Base-by-base conservation (phyloP, 2,329 filamentous ascomycete species). In the Botrytis tulipae region DNA sequence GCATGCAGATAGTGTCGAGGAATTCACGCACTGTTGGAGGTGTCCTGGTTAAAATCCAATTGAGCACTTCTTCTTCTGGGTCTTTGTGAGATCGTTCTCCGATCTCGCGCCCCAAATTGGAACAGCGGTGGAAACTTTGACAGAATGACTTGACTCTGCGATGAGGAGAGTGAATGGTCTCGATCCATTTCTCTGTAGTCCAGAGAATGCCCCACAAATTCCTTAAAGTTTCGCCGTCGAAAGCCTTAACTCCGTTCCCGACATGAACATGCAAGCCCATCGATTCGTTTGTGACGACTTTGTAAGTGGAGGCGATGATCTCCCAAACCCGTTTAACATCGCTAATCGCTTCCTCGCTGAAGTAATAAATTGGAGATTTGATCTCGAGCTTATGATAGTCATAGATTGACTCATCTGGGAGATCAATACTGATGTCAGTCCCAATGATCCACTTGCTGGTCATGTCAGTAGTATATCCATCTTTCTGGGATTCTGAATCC, bases 231-330 rank as follows among this genome's bases (percentile, higher is more conserved):
- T 70, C 37, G 16, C 78, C 54, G 9, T 73, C 71, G 51, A 81
- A 81, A 1, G 76, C 76, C 9, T 74, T n/a, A 25, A 51, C 54
- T 5, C 77, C 77, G 48, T 80, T 78, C 4, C 81, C 81, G n/a
- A 82, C 74, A 70, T 83, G 80, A 25, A 82, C 77, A 70, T 82
- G 80, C 0, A 81, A 48, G 0, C 79, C 80, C 44, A 76, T 78
- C 1, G 74, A 75, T 1, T 73, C 44, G 61, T 81, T 80, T 51
- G 72, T 62, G 16, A 75, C 59, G 9, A 80, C 42, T 20, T 77
- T 72, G 66, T 78, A 78, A 0, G 66, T 75, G 3, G 70, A 70
- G 5, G 57, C 22, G 22, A 80, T 46, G 20, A 76, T 42, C n/a
- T 40, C 40, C 66, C 29, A 61, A 18, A 72, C 62, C 29, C 57